Evolutionary conservation across 2,329 filamentous ascomycete species (phyloP), one percentile per base, ranked within the genome.

Genomic region (Arthroderma uncinatum): DNA sequence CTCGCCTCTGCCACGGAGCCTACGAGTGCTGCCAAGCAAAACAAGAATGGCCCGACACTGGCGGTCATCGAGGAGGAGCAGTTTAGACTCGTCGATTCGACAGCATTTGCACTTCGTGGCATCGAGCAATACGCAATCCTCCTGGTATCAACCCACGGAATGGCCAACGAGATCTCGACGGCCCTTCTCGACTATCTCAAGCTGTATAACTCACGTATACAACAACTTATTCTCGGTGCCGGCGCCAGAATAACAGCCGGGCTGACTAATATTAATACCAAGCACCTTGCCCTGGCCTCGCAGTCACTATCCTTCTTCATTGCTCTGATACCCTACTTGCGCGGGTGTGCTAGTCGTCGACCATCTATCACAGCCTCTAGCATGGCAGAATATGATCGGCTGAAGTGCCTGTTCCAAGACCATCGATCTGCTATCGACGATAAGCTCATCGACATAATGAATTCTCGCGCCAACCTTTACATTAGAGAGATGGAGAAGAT

Each of bases 401-500:
- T 74, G 19, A 77, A 77, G 58, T 72, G 76, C 1, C 61, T 77
- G 0, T 73, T 73, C 28, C 74, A 78, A 53, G 77, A 79, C 47
- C 77, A 79, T 58, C 76, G 78, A 60, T 68, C 68, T 54, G 73
- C 70, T 34, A 79, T 79, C 28, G 74, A 78, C 62, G 76, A 79
- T 54, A 79, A 79, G 61, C 68, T 79, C 8, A 74, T 78, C n/a
- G 76, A 78, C 30, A 79, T 79, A 54, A 76, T 79, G 68, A 75
- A 71, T 19, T 67, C 67, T 2, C 68, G 76, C 4, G 72, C 74
- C 1, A 67, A 68, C 2, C 67, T 73, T 3, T 76, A 79, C 56
- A 73, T 77, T 59, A 74, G 72, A 53, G 69, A 72, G 12, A 71
- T 79, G 72, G 82, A 79, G 66, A 77, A 79, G 16, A 78, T 88